A percentile compares a stretch with the other conserved stretches of the same genome.
Conservation (phyloP, 495 filamentous ascomycete species). For the Talaromyces thailandensis region DNA sequence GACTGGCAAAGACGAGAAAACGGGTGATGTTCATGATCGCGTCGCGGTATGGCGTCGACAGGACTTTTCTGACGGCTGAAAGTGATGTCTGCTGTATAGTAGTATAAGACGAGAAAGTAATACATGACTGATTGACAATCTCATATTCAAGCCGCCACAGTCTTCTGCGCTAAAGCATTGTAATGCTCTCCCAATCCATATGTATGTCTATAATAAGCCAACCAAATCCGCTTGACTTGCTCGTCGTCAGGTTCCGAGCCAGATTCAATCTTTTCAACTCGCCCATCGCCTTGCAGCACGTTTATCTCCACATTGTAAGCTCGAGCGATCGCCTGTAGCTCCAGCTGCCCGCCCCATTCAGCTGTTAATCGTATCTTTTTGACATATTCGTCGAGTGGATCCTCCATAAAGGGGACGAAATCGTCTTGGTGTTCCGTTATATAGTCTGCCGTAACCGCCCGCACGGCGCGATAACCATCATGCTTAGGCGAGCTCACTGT, state of each 20-base stretch:
- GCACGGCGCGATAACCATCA: constrained; percentile 38
- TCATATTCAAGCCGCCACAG: background rate
- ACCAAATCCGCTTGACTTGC: constrained; percentile 54
- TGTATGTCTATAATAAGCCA: constrained; percentile 89
- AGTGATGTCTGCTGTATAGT: background rate
- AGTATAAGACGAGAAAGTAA: background rate
- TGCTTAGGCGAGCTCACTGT: constrained; percentile 29
- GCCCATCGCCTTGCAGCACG: constrained; percentile 74
- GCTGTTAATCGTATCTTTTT: constrained; percentile 75
- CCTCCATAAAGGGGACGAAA: constrained; percentile 70
- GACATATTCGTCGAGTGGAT: constrained; percentile 65
- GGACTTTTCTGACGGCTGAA: constrained; percentile 5
- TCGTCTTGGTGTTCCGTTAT: constrained; percentile 50
- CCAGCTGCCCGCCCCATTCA: constrained; percentile 93
- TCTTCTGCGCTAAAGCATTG: constrained; percentile 56
- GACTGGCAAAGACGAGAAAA: constrained; percentile 28
- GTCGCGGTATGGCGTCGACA: constrained; percentile 30
- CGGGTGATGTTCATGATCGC: constrained; percentile 24
- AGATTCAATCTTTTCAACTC: constrained; percentile 64
- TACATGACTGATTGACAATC: background rate
- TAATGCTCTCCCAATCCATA: constrained; percentile 96
- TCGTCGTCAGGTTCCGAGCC: constrained; percentile 38
- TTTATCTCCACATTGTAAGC: constrained; percentile 75
- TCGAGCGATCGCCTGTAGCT: constrained; percentile 75
- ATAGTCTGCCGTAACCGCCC: constrained; percentile 46